Percentiles rank a stretch among this genome's conserved stretches.
Conservation (phyloP, 2,329 filamentous ascomycete genomes). For the Ceratocystis smalleyi region DNA sequence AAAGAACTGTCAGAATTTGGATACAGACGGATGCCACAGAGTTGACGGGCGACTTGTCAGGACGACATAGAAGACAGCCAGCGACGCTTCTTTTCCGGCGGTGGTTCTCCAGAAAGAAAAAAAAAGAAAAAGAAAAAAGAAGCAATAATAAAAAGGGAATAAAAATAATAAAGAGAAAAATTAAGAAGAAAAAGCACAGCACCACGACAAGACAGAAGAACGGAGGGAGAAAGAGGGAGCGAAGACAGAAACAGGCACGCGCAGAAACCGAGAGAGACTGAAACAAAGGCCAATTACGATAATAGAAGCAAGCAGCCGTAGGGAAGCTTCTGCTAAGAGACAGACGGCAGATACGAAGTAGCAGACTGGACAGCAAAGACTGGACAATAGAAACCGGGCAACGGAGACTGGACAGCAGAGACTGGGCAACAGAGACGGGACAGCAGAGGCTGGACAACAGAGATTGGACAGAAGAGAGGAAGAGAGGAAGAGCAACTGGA, state of each 20-base stretch:
- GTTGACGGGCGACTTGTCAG: background rate
- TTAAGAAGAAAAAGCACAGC: background rate
- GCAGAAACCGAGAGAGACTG: background rate
- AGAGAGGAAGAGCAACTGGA: no score
- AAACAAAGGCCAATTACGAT: background rate
- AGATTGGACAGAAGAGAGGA: no score
- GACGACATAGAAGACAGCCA: background rate
- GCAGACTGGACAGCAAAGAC: no score
- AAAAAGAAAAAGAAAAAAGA: conserved; percentile 5
- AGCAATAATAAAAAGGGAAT: background rate
- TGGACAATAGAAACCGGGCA: no score
- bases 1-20: background rate
- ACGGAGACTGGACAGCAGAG: no score
- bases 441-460: no score
- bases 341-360: no score
- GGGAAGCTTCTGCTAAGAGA: background rate
- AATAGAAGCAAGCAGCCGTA: background rate
- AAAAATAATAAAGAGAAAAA: background rate
- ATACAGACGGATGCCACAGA: no score
- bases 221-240: background rate
- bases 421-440: no score
- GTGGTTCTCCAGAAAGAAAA: background rate
- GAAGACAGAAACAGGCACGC: background rate
- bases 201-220: background rate
- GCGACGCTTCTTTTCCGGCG: no score